Evolutionary conservation across 108 stramenopile species (phyloP).

Genomic region (Cyclotella atomus): DNA sequence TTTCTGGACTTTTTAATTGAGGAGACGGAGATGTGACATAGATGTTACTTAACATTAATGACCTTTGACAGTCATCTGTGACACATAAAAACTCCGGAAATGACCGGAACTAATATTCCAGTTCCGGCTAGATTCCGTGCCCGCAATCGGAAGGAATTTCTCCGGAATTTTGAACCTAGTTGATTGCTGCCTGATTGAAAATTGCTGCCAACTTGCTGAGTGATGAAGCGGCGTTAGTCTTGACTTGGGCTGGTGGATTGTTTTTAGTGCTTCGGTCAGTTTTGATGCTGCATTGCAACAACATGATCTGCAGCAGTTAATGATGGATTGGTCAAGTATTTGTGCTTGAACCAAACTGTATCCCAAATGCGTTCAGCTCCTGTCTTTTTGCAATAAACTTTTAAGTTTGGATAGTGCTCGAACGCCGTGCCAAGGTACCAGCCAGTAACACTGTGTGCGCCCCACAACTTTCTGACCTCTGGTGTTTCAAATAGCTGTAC

Average conservation of each 20-base stretch:
- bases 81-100: too few species aligned
- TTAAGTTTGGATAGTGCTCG: neutral
- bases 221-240: neutral
- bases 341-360: neutral
- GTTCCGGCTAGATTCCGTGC: too few species aligned
- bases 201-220: neutral
- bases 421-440: neutral
- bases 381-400: neutral
- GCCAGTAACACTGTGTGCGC: neutral
- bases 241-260: neutral
- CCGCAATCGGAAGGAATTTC: too few species aligned
- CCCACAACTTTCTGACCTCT: conserved; percentile 24
- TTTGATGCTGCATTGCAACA: neutral
- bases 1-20: too few species aligned
- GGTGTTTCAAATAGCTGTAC: neutral
- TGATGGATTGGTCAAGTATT: neutral
- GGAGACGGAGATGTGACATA: too few species aligned
- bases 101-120: too few species aligned
- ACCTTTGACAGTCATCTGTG: too few species aligned
- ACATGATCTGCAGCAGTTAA: neutral
- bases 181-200: neutral
- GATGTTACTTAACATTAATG: too few species aligned
- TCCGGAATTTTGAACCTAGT: too few species aligned
- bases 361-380: neutral
- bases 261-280: neutral